Evolutionary conservation across 2,329 filamentous ascomycete genomes (phyloP).

Genomic region (Aureobasidium leucospermi): DNA sequence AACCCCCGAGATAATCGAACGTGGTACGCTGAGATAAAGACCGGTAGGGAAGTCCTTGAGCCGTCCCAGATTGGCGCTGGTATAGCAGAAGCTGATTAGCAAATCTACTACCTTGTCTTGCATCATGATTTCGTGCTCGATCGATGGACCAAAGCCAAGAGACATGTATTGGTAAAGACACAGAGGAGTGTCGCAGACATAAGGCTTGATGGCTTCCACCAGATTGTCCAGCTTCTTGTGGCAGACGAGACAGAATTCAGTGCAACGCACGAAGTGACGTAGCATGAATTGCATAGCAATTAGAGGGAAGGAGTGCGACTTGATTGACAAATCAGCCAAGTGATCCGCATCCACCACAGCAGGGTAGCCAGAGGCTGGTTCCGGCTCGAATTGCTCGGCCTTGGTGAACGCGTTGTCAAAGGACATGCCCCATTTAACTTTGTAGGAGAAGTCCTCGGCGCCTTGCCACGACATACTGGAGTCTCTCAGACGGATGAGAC

Average conservation of each 20-base stretch:
- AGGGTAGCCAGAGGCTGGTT: constrained; percentile 33
- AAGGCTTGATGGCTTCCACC: constrained; percentile 65
- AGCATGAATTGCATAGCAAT: constrained; percentile 67
- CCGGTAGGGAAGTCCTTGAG: constrained; percentile 52
- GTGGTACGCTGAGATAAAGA: constrained; percentile 48
- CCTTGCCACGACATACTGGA: constrained; percentile 57
- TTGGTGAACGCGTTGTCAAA: constrained; percentile 24
- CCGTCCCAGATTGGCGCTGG: constrained; percentile 38
- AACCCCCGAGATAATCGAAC: constrained; percentile 14
- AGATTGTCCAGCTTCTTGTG: constrained; percentile 59
- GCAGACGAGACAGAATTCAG: constrained; percentile 81
- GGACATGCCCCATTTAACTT: constrained; percentile 36
- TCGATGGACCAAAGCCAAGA: constrained; percentile 74
- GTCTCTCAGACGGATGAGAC: constrained; percentile 49
- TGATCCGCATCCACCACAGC: constrained; percentile 45
- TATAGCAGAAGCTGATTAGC: constrained; percentile 73
- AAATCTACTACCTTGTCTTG: constrained; percentile 81
- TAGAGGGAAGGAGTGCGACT: constrained; percentile 45
- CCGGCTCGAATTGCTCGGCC: constrained; percentile 33
- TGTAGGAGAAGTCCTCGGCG: constrained; percentile 51
- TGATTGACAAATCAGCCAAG: constrained; percentile 19
- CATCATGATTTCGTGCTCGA: constrained; percentile 74
- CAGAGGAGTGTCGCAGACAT: constrained; percentile 65
- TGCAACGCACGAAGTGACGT: constrained; percentile 70
- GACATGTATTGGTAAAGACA: constrained; percentile 86